These are phyloP conservation scores for Xylaria curta DNA, from an alignment of 495 filamentous ascomycete genomes.

Conservation along the genomic window DNA sequence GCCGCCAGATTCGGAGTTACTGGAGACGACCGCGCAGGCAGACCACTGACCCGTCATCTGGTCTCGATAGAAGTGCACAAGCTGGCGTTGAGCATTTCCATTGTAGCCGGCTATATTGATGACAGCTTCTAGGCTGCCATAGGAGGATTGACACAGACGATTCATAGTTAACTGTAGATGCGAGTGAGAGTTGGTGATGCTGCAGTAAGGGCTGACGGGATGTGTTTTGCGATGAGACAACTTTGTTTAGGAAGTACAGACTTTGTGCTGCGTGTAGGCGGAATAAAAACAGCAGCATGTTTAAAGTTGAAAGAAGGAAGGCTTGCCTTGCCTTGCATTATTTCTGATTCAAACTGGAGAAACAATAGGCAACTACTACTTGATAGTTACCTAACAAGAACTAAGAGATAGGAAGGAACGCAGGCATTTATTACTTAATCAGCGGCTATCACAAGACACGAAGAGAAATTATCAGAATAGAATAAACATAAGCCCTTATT, in stretches of 20 bases:
- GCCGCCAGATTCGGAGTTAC: slow-evolving; percentile 25
- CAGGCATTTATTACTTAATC: no score
- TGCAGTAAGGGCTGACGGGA: not conserved
- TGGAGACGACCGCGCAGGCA: slow-evolving; percentile 6
- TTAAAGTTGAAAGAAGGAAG: no score
- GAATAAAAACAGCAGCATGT: not conserved
- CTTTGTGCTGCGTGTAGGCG: not conserved
- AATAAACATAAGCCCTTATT: no score
- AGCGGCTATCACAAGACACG: no score
- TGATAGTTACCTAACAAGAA: not conserved
- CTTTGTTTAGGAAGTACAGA: not conserved
- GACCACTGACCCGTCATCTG: slow-evolving; percentile 27
- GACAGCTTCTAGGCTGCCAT: slow-evolving; percentile 32
- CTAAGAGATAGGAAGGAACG: no score
- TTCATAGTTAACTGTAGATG: slow-evolving; percentile 27
- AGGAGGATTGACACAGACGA: slow-evolving; percentile 33
- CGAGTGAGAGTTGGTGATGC: not conserved
- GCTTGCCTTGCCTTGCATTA: no score
- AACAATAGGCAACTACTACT: not conserved
- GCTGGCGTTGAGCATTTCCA: slow-evolving; percentile 10
- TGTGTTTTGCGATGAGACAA: not conserved
- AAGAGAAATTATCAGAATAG: no score
- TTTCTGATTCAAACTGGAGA: no score
- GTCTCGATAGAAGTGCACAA: slow-evolving; percentile 31
- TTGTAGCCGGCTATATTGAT: slow-evolving; percentile 26